Base-by-base conservation (phyloP, 1,284 basidiomycete species). In the Fistulinella cinereoalba region DNA sequence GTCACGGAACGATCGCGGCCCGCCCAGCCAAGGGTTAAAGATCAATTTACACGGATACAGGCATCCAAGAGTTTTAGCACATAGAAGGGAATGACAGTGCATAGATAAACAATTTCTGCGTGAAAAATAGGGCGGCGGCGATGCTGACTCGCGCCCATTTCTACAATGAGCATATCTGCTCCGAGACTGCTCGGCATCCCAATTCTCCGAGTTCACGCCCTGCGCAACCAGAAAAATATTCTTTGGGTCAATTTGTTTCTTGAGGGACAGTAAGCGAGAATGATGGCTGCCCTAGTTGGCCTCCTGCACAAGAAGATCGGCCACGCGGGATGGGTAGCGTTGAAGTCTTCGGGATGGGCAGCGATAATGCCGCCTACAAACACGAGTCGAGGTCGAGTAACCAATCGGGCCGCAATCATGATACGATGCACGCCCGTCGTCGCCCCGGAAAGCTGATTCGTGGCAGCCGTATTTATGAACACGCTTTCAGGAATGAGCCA, bases 281-380 rank as follows among this genome's bases (percentile, higher is more conserved):
- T 73, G 73, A 52, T 77, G 70, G 11, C 62, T 50, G 2, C 74
- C 73, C 50, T 71, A 76, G 60, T 73, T 75, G 0, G 68, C 65
- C 37, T 61, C 54, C 25, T n/a, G n/a, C n/a, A n/a, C n/a, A n/a
- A n/a, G n/a, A n/a, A n/a, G n/a, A n/a, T n/a, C n/a, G n/a, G 62
- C 71, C 71, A 74, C 15, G 65, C 67, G 1, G 72, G 72, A 52
- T 73, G 69, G 11, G 73, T 46, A 4, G 68, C 72, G 8, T 64
- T 62, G 2, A 68, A 66, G 37, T 62, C 57, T 37, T n/a, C 34
- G 0, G 73, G 66, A 47, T 73, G 24, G 6, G 21, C 33, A 21
- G n/a, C 37, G 41, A 18, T 58, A 16, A 44, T 22, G 13, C 36
- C 28, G 21, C 41, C 32, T 6, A 4, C 32, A 12, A 34, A n/a